phyloP scores from a whole-genome alignment of 139 green algal genomes.

The Chlamydomonas eustigma region DNA sequence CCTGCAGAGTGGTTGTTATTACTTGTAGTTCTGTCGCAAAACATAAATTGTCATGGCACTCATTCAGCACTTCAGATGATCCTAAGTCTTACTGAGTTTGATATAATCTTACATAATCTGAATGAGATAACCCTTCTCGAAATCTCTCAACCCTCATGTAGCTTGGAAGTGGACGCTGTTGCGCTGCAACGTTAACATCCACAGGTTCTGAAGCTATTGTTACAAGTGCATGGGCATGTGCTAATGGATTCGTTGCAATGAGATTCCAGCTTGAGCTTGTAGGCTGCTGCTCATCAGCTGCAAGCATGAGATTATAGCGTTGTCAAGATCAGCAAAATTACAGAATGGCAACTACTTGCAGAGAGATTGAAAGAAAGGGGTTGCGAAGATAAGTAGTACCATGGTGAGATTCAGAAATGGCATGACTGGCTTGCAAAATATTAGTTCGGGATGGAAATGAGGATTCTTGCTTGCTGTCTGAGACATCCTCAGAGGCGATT shows the following conservation, averaged over 20 bases:
- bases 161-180: neutral
- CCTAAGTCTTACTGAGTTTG: neutral
- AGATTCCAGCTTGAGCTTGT: neutral
- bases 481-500: no score
- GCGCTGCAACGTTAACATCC: neutral
- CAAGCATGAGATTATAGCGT: neutral
- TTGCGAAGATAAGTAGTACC: no score
- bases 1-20: neutral
- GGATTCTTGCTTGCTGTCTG: no score
- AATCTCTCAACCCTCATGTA: neutral
- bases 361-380: no score
- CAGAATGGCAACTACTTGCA: neutral
- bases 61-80: neutral
- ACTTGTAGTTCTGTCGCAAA: neutral
- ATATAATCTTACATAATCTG: neutral
- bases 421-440: neutral
- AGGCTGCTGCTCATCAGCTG: neutral
- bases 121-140: neutral
- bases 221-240: neutral
- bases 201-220: neutral
- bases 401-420: no score
- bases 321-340: neutral
- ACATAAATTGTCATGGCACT: no score
- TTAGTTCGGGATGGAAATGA: neutral
- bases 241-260: neutral